Percentiles rank a stretch among this genome's conserved stretches.
Conservation (phyloP, 805 yeast genomes). For the Debaryomyces tyrocola region DNA sequence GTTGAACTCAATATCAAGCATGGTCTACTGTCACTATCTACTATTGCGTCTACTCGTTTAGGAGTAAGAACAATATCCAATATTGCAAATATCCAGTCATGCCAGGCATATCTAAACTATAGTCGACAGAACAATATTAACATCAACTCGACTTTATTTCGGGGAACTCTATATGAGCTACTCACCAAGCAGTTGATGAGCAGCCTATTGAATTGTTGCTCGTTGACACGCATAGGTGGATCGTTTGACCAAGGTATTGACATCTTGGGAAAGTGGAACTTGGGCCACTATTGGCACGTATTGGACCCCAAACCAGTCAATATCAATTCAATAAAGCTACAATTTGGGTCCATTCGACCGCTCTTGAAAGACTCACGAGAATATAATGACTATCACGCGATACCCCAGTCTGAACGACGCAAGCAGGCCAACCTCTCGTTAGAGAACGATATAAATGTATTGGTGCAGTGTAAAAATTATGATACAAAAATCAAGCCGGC, state of each 20-base stretch:
- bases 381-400: constrained; percentile 7
- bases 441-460: constrained; percentile 33
- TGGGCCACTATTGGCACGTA: constrained; percentile 20
- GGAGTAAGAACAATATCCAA: constrained; percentile 5
- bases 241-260: constrained; percentile 59
- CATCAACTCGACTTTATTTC: constrained; percentile 43
- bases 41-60: constrained; percentile 14
- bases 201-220: constrained; percentile 33
- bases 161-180: constrained; percentile 58
- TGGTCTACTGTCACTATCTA: background rate
- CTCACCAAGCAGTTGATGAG: constrained; percentile 40
- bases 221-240: constrained; percentile 51
- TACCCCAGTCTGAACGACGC: background rate
- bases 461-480: constrained; percentile 59
- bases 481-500: constrained; percentile 44
- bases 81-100: constrained; percentile 17
- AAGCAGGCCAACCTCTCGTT: constrained; percentile 16
- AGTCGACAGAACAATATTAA: constrained; percentile 22
- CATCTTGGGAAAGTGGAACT: constrained; percentile 52
- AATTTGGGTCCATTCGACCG: constrained; percentile 7
- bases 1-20: background rate
- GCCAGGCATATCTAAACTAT: constrained; percentile 28
- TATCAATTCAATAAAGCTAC: background rate
- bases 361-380: constrained; percentile 18
- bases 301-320: background rate